These are phyloP conservation scores for Trichoderma aggressivum DNA, from an alignment of 2,329 filamentous ascomycete genomes.

Conservation along the genomic window DNA sequence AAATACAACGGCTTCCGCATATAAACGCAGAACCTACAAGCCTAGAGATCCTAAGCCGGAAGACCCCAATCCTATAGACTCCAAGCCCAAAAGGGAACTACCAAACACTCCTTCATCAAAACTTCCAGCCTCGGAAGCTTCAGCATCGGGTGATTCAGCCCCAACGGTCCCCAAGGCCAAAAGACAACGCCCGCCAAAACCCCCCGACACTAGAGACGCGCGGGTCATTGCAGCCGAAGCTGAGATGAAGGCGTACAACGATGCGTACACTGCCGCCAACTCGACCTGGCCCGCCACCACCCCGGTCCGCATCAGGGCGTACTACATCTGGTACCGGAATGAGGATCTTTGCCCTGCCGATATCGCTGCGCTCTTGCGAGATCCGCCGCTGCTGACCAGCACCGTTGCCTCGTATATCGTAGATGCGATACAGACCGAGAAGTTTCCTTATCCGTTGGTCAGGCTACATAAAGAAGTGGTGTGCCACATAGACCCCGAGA, in stretches of 20 bases:
- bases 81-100: background rate
- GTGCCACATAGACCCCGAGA: constrained; percentile 28
- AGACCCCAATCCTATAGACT: constrained; percentile 20
- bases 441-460: constrained; percentile 46
- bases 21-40: background rate
- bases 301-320: constrained; percentile 50
- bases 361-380: constrained; percentile 55
- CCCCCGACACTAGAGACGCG: constrained; percentile 32
- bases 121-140: background rate
- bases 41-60: constrained; percentile 20
- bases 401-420: constrained; percentile 61
- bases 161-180: background rate
- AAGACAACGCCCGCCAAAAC: background rate
- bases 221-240: constrained; percentile 44
- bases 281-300: constrained; percentile 23
- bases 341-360: constrained; percentile 44
- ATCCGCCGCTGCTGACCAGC: constrained; percentile 54
- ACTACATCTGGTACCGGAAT: constrained; percentile 61
- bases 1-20: background rate
- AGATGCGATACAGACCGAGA: constrained; percentile 49
- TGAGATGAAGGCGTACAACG: constrained; percentile 34
- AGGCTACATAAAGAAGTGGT: constrained; percentile 47
- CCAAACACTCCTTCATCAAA: background rate
- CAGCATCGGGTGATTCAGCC: background rate
- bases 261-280: constrained; percentile 27